Percentiles rank a stretch among this genome's conserved stretches.
Conservation (phyloP, 2,329 filamentous ascomycete genomes). For the Neophaeococcomyces aloes region DNA sequence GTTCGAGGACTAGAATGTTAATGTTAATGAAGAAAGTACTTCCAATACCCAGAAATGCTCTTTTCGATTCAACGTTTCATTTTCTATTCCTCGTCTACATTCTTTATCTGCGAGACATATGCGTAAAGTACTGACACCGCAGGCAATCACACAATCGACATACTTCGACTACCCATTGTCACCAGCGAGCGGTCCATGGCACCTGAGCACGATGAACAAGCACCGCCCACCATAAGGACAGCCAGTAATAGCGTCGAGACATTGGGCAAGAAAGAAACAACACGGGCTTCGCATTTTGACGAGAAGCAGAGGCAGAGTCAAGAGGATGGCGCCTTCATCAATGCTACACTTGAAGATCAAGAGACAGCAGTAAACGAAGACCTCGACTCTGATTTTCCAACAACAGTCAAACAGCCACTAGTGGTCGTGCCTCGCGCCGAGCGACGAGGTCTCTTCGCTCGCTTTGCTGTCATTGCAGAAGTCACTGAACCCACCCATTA, state of each 20-base stretch:
- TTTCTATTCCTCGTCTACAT: too few relatives aligned
- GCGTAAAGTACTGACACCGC: too few relatives aligned
- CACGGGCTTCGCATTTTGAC: neutral
- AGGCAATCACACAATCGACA: neutral
- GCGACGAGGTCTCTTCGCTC: slow-evolving; percentile 62
- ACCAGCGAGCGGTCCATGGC: neutral
- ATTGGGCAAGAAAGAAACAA: neutral
- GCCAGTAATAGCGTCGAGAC: neutral
- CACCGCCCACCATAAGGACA: neutral
- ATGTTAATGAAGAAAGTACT: too few relatives aligned
- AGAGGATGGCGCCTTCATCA: slow-evolving; percentile 7
- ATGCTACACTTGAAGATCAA: slow-evolving; percentile 11
- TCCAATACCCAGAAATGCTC: too few relatives aligned
- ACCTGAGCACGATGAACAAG: slow-evolving; percentile 1
- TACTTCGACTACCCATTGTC: neutral
- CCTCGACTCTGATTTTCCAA: slow-evolving; percentile 22
- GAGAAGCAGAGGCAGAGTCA: neutral
- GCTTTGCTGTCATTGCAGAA: slow-evolving; percentile 64
- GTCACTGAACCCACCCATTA: slow-evolving; percentile 68
- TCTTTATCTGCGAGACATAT: too few relatives aligned
- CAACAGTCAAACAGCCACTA: slow-evolving; percentile 28
- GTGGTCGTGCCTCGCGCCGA: slow-evolving; percentile 42
- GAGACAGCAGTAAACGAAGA: slow-evolving; percentile 10
- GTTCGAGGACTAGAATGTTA: too few relatives aligned
- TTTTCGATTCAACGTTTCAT: too few relatives aligned